Evolutionary conservation across 345 rosid species (phyloP).

Genomic region (Eucalyptus brandiana): DNA sequence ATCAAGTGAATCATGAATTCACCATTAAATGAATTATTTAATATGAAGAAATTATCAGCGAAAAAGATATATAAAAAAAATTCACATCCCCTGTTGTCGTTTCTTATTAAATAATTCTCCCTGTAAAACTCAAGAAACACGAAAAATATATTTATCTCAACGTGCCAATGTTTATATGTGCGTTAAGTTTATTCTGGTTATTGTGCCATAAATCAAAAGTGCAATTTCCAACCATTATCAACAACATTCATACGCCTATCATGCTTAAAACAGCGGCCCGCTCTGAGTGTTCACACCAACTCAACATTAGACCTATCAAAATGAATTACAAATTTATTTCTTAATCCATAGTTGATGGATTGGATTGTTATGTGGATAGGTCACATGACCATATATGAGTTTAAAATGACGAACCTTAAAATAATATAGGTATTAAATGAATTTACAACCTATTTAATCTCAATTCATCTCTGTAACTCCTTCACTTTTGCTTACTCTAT

Average conservation of each 20-base stretch:
- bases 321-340: background rate
- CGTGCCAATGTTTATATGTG: background rate
- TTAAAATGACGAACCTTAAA: background rate
- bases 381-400: background rate
- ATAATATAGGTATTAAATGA: accelerated
- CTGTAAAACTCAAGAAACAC: background rate
- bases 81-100: background rate
- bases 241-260: background rate
- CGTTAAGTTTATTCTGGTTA: background rate
- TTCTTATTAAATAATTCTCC: background rate
- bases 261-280: background rate
- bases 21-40: background rate
- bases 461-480: background rate
- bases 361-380: background rate
- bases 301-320: background rate
- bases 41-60: background rate
- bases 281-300: background rate
- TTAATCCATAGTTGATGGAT: background rate
- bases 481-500: accelerated
- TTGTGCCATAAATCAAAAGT: background rate
- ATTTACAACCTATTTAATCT: background rate
- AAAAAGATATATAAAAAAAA: background rate
- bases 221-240: background rate
- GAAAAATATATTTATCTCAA: background rate
- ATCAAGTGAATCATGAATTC: background rate